Evolutionary conservation across 1,284 basidiomycete species (phyloP), one percentile per base, ranked within the genome.

Genomic region (Moesziomyces sp.): DNA sequence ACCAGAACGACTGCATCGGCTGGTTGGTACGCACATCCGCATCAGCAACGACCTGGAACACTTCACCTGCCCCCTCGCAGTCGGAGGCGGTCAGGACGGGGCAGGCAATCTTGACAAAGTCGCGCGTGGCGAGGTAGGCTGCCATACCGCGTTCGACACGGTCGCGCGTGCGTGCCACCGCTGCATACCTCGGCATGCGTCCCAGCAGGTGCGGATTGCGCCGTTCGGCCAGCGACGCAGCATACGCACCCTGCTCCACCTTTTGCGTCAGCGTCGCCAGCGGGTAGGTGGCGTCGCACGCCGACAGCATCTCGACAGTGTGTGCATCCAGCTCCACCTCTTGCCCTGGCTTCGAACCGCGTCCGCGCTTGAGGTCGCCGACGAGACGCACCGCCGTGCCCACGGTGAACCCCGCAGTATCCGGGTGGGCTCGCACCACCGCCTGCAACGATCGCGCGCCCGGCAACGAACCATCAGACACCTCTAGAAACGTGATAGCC

Each of bases 51-150:
- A 97, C 87, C 14, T 89, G 88, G 84, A 99, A 99, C 1, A 92
- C 90, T 85, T 98, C 94, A 19, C 97, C 96, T 4, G 92, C 95
- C n/a, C 96, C 97, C 86, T 99, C 96, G 74, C 94, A 96, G 84
- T 99, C 97, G 71, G 90, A 93, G 9, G 90, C 89, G 0, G 96
- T 98, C 42, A 97, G 86, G 46, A 98, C 88, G 0, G 97, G 96
- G 0, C 94, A 91, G 75, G 96, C 91, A 18, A 89, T 87, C 77
- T 92, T 90, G 48, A 88, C 86, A 83, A 97, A 98, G 34, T 90
- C 92, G 85, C 92, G 23, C 11, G 3, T 4, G 0, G 47, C 14
- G 16, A 70, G 40, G 14, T 43, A 80, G 6, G 43, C 21, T 4
- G 58, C 34, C 56, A 82, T 66, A 5, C 67, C 75, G 1, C 16